These are phyloP conservation scores for Dactylellina parvicollis DNA, from an alignment of 2,329 filamentous ascomycete genomes.

Conservation along the genomic window DNA sequence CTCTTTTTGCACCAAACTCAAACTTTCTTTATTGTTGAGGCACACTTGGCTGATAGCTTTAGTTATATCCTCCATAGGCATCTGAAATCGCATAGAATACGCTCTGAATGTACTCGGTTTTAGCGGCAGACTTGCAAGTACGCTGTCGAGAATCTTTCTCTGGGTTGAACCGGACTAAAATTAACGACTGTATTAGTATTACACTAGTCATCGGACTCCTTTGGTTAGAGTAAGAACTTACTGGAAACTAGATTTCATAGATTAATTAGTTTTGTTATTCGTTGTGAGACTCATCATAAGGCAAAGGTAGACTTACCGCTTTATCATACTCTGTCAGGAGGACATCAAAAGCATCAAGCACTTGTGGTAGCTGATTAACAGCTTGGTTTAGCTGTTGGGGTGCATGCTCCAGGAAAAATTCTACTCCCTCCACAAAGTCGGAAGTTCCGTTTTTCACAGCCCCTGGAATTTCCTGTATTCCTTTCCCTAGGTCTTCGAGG, in stretches of 20 bases:
- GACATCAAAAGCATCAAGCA: too few species aligned
- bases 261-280: conserved; percentile 5
- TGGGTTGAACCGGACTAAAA: conserved; percentile 9
- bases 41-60: not conserved
- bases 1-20: not conserved
- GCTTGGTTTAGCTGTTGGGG: conserved; percentile 9
- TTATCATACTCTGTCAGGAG: conserved; percentile 12
- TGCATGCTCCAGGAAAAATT: not conserved
- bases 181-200: not conserved
- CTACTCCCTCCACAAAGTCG: conserved; percentile 3
- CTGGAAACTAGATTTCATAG: conserved; percentile 19
- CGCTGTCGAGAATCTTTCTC: conserved; percentile 18
- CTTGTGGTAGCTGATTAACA: too few species aligned
- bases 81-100: not conserved
- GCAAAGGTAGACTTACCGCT: conserved; percentile 7
- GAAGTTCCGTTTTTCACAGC: conserved; percentile 9
- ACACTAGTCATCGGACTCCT: not conserved
- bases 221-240: not conserved
- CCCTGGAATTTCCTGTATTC: not conserved
- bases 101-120: conserved; percentile 7
- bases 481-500: not conserved
- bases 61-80: conserved; percentile 10
- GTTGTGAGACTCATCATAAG: not conserved
- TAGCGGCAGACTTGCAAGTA: conserved; percentile 16
- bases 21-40: not conserved